These are phyloP conservation scores for Xylaria sp. DNA, from an alignment of 2,329 filamentous ascomycete genomes.

Conservation along the genomic window DNA sequence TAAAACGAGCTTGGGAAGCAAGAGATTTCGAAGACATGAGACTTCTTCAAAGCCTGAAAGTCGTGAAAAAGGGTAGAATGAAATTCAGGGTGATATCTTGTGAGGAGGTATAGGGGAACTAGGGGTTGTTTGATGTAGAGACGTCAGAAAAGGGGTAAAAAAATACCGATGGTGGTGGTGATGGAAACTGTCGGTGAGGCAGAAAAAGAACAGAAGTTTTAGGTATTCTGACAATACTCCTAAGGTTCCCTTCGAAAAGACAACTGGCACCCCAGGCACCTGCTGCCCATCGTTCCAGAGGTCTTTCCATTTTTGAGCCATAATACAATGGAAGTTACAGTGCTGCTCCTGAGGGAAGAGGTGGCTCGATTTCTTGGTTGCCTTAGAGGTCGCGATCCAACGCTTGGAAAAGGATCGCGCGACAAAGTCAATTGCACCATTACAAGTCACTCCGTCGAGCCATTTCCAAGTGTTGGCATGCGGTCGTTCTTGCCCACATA, in stretches of 20 bases:
- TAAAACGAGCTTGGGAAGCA: neutral
- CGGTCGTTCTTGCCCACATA: neutral
- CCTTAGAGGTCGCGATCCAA: neutral
- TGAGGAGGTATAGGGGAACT: constrained; percentile 23
- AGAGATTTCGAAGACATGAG: neutral
- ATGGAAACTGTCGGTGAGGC: constrained; percentile 1
- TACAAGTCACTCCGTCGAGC: neutral
- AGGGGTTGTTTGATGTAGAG: constrained; percentile 14
- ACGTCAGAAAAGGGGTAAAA: constrained; percentile 2
- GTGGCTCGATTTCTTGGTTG: neutral
- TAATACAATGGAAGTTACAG: constrained; percentile 16
- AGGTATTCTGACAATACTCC: neutral
- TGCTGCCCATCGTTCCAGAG: neutral
- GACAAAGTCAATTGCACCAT: neutral
- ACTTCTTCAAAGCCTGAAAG: neutral
- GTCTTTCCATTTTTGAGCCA: constrained; percentile 1
- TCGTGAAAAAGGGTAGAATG: neutral
- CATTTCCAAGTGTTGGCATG: no score
- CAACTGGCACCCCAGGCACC: neutral
- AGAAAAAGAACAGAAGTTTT: constrained; percentile 7
- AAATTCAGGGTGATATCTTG: neutral
- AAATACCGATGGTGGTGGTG: constrained; percentile 8
- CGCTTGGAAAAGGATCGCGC: neutral
- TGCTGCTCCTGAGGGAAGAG: constrained; percentile 9
- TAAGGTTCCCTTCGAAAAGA: neutral